Base-by-base conservation (phyloP, 306 rosid genomes). In the Castanospermum australe region DNA sequence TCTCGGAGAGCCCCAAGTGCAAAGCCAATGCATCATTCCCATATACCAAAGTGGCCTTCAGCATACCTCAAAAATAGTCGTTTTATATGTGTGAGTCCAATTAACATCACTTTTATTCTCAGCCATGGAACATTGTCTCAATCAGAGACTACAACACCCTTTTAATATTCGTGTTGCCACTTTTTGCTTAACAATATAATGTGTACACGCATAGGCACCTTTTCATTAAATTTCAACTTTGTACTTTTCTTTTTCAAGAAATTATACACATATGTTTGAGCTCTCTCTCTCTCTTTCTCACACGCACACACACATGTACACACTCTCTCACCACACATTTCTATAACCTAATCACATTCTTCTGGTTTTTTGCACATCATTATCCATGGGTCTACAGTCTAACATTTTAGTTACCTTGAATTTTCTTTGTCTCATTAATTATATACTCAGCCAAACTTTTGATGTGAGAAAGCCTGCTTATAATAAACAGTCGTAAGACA, bases 91-190 rank as follows among this genome's bases (percentile, higher is more conserved):
- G 70, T 35, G 77, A 74, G 65, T 68, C 86, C 73, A 68, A 75
- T 69, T 47, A 38, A 42, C 47, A 41, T 55, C 79, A 32, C 83
- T 83, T 79, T 80, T 33, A 79, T 71, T 89, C 78, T 76, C 82
- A 79, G 78, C 91, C 93, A 41, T 48, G 18, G 85, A 85, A 87
- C 86, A 85, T 87, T 89, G 33, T 50, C 81, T 66, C 71, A 25
- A 25, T 71, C 57, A 30, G 7, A 68, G 45, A 45, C 17, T 14
- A 6, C 59, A 5, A 8, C n/a, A n/a, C n/a, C 17, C 14, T 1
- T 70, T 15, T 69, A 9, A 13, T 5, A 20, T 69, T 17, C 0
- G 0, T 30, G 6, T 71, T 48, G 11, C 18, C 3, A 0, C 42
- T 71, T 32, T 71, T 30, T 36, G 24, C 57, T 24, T 0, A 44